Conservation (phyloP, 2,329 filamentous ascomycete species). For the Diplodia sapinea region DNA sequence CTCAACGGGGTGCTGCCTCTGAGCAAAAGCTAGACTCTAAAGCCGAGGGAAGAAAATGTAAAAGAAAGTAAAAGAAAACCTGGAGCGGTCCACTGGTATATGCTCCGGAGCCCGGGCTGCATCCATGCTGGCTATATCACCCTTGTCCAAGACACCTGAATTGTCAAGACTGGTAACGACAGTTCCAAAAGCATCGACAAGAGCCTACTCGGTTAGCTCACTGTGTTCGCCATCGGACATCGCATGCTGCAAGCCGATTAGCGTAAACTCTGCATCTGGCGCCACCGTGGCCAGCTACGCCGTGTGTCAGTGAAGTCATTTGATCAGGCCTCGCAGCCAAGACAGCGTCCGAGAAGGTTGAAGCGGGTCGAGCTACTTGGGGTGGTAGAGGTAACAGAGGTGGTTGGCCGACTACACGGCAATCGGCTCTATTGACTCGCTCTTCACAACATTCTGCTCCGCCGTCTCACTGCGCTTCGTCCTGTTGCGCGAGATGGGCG, state of each 20-base stretch:
- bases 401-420: not conserved
- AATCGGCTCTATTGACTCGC: constrained; percentile 16
- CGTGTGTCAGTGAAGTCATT: too few relatives aligned
- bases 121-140: not conserved
- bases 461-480: constrained; percentile 28
- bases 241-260: too few relatives aligned
- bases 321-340: too few relatives aligned
- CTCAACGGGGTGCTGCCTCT: not conserved
- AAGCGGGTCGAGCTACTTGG: too few relatives aligned
- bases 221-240: too few relatives aligned
- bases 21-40: not conserved
- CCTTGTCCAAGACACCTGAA: not conserved
- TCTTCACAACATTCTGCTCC: constrained; percentile 20
- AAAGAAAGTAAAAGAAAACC: not conserved
- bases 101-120: not conserved
- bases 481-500: constrained; percentile 28
- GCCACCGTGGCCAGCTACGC: too few relatives aligned
- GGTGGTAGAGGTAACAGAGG: too few relatives aligned
- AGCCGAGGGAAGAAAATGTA: not conserved
- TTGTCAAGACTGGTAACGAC: not conserved
- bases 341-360: too few relatives aligned
- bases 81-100: not conserved
- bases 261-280: too few relatives aligned
- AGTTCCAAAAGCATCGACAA: not conserved
- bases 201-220: not conserved